These are phyloP conservation scores for Colletotrichum sp. DNA, from an alignment of 2,329 filamentous ascomycete genomes.

Conservation along the genomic window DNA sequence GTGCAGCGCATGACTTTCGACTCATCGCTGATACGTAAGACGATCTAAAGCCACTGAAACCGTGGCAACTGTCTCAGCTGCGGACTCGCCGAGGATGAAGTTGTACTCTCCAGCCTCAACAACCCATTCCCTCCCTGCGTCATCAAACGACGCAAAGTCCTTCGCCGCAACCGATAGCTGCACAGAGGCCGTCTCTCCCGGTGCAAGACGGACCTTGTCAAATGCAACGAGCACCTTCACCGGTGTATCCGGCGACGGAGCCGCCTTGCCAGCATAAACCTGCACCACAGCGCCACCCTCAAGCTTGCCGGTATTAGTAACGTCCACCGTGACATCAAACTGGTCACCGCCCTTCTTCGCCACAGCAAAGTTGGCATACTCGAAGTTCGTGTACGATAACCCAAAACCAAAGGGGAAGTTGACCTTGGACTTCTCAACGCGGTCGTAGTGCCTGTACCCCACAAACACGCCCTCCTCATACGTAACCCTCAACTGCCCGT, in stretches of 20 bases:
- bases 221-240: constrained; percentile 35
- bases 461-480: constrained; percentile 76
- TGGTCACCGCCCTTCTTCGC: constrained; percentile 39
- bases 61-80: constrained; percentile 22
- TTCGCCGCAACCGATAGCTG: constrained; percentile 20
- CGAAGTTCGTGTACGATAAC: constrained; percentile 68
- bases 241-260: constrained; percentile 15
- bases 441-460: constrained; percentile 73
- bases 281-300: constrained; percentile 61
- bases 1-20: no score
- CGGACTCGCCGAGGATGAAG: constrained; percentile 30
- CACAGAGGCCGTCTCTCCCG: constrained; percentile 23
- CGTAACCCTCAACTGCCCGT: constrained; percentile 58
- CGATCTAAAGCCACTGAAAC: background rate
- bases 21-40: background rate
- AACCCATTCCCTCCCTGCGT: constrained; percentile 27
- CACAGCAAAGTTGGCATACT: constrained; percentile 49
- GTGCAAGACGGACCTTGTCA: constrained; percentile 27
- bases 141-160: constrained; percentile 34
- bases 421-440: constrained; percentile 56
- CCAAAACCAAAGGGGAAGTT: constrained; percentile 72
- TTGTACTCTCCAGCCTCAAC: constrained; percentile 29
- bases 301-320: constrained; percentile 63
- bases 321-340: constrained; percentile 49
- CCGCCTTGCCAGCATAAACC: constrained; percentile 46